Conservation (phyloP, 768 basidiomycete genomes). For the Grammothele lineata region DNA sequence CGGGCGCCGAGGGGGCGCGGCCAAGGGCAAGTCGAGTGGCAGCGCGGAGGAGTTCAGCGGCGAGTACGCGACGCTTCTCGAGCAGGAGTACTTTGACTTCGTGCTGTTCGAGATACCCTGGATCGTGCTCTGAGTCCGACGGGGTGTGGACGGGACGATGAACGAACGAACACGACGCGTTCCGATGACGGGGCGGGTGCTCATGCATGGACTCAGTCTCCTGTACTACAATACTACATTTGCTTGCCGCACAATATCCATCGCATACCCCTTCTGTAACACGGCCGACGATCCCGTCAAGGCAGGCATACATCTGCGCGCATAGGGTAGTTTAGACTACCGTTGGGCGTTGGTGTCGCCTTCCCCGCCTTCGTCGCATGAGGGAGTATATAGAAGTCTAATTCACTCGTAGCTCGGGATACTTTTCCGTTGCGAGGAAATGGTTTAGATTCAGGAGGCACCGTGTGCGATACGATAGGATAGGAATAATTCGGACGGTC, state of each 20-base stretch:
- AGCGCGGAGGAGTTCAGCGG: constrained; percentile 71
- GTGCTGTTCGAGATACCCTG: constrained; percentile 92
- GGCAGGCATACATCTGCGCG: too few species aligned
- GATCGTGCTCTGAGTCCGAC: constrained; percentile 56
- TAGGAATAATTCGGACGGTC: constrained; percentile 15
- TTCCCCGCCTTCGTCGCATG: too few species aligned
- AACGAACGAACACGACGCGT: too few species aligned
- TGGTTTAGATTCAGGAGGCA: background rate
- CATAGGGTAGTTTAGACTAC: too few species aligned
- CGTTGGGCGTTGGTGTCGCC: too few species aligned
- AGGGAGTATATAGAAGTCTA: too few species aligned
- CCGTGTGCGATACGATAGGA: constrained; percentile 13
- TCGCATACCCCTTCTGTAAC: background rate
- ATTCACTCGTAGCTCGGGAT: too few species aligned
- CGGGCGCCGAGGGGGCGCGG: constrained; percentile 45
- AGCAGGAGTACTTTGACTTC: constrained; percentile 95
- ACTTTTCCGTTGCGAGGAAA: too few species aligned
- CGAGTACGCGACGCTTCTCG: constrained; percentile 90
- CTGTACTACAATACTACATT: background rate
- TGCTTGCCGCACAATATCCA: constrained; percentile 1
- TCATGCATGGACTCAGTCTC: background rate
- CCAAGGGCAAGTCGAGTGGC: constrained; percentile 39
- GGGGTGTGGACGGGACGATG: too few species aligned
- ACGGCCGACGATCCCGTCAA: background rate
- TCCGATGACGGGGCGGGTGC: too few species aligned